phyloP scores from a whole-genome alignment of 2,329 filamentous ascomycete species.

The Zasmidium citrigriseum region DNA sequence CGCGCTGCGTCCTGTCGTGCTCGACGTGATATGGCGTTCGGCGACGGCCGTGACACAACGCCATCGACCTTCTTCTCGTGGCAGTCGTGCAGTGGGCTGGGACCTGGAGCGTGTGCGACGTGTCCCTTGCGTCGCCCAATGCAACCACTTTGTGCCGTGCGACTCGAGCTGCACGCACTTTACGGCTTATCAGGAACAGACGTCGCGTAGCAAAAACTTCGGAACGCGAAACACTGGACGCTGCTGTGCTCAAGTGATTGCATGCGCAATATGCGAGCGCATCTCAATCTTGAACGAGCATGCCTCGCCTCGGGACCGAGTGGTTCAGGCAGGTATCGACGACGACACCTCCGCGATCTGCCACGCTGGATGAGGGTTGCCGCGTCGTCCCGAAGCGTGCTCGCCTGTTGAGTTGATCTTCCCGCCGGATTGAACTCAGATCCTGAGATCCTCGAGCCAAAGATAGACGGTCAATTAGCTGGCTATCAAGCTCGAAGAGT shows the following conservation, averaged over 20 bases:
- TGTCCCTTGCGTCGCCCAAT: constrained; percentile 25
- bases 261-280: constrained; percentile 17
- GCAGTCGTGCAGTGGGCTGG: constrained; percentile 24
- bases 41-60: constrained; percentile 12
- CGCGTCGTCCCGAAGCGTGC: constrained; percentile 24
- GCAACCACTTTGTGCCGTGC: constrained; percentile 23
- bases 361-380: background rate
- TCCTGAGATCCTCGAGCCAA: constrained; percentile 1
- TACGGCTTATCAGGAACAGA: constrained; percentile 20
- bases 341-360: background rate
- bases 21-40: constrained; percentile 14
- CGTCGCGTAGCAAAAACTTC: constrained; percentile 19
- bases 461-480: constrained; percentile 21
- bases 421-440: background rate
- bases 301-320: constrained; percentile 9
- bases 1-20: constrained; percentile 9
- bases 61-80: constrained; percentile 23
- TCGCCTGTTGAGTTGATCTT: constrained; percentile 17
- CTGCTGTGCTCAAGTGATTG: constrained; percentile 27
- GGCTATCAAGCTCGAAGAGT: constrained; percentile 5
- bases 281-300: constrained; percentile 11
- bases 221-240: constrained; percentile 6
- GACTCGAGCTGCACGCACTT: constrained; percentile 25
- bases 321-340: constrained; percentile 3
- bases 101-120: constrained; percentile 15